These are phyloP conservation scores for Escallonia rubra DNA, from an alignment of 129 eudicot genomes.

Conservation along the genomic window DNA sequence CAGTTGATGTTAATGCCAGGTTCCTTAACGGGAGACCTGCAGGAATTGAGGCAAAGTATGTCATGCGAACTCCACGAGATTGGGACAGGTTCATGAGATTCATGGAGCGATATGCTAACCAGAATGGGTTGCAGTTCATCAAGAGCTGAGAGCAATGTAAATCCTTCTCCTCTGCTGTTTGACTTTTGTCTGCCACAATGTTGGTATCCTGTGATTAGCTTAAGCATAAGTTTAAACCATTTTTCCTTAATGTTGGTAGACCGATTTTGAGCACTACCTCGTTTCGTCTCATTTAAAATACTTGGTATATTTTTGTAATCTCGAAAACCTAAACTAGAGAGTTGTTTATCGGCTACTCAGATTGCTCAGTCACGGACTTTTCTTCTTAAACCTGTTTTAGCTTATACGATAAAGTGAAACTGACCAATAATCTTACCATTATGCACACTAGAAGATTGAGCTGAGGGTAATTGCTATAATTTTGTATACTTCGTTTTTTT, in stretches of 20 bases:
- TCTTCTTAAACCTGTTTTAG: neutral
- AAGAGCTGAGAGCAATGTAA: constrained; percentile 62
- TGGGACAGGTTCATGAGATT: constrained; percentile 99
- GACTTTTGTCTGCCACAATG: constrained; percentile 10
- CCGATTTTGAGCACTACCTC: constrained; percentile 21
- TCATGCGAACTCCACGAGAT: constrained; percentile 85
- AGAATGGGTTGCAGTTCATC: constrained; percentile 82
- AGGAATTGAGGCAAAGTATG: constrained; percentile 83
- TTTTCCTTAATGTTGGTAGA: constrained; percentile 23
- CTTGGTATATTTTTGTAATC: constrained; percentile 6
- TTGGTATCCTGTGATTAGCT: constrained; percentile 34
- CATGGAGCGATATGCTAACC: constrained; percentile 92
- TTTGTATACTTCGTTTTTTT: too few species aligned
- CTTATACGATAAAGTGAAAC: neutral
- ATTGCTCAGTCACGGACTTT: neutral
- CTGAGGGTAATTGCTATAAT: neutral
- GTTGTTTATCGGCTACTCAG: neutral
- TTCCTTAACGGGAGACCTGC: constrained; percentile 90
- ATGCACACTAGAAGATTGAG: neutral
- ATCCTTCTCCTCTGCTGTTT: constrained; percentile 11
- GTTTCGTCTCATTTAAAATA: constrained; percentile 13
- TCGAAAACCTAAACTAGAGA: neutral
- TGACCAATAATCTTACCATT: neutral
- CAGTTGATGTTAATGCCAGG: constrained; percentile 78
- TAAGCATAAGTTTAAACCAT: constrained; percentile 29